Evolutionary conservation across 305 asterid genomes (phyloP), one percentile per base, ranked within the genome.

Genomic region (Rubia balearica): DNA sequence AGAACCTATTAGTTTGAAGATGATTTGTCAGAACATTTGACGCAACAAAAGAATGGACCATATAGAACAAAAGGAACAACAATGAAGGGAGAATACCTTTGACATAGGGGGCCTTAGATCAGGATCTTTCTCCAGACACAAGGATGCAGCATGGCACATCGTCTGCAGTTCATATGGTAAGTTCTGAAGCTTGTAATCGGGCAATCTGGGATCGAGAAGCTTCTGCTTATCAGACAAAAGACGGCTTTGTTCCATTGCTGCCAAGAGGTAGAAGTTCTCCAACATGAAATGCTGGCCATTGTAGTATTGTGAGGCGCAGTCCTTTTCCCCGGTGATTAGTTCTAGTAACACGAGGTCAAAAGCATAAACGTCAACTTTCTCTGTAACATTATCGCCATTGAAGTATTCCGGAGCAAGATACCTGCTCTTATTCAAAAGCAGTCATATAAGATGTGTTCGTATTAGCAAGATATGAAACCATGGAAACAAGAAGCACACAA

Each of bases 351-450:
- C 81, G 68, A 91, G 75, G 61, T 96, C 98, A 60, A 88, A 91
- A 40, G 94, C 94, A 76, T 91, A 89, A 57, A 85, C 62, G 70
- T 91, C 98, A 24, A 88, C 96, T 81, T 91, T 91, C 79, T 91
- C 96, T 0, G 88, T 87, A 75, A 87, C 75, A 62, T 75, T 81
- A 68, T 84, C 88, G 61, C 82, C 87, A 65, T 17, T 78, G 78
- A 86, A 84, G 82, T 80, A 83, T 72, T 89, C 96, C 38, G 98
- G 96, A 74, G 96, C 93, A 73, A 91, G 96, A 74, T 83, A 89
- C 87, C 98, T 91, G 65, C 22, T 62, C 22, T 46, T 42, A 43
- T 45, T 45, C 13, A 8, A 45, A 76, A n/a, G 65, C 49, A 14
- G 41, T 70, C 78, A 76, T 11, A 24, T 68, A 46, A 65, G 33